phyloP scores from a whole-genome alignment of 176 grass and related monocot genomes.

The Cymbopogon citratus region DNA sequence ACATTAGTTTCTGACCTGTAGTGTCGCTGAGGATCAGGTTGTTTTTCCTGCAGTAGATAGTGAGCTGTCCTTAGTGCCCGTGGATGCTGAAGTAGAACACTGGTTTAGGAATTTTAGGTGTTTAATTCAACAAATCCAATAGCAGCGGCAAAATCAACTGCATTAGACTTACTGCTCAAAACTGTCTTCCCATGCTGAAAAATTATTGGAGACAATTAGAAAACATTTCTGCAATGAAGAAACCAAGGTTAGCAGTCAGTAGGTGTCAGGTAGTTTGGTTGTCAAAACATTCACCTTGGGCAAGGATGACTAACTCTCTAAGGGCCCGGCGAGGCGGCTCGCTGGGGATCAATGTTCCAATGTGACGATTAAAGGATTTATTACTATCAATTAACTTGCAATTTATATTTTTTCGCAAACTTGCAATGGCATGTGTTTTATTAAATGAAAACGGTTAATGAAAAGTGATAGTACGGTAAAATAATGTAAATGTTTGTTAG shows the following conservation, averaged over 20 bases:
- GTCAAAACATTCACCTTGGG: conserved; percentile 7
- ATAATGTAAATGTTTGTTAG: no score
- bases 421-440: no score
- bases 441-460: no score
- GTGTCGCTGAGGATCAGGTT: conserved; percentile 64
- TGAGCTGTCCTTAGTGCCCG: conserved; percentile 58
- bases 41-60: conserved; percentile 89
- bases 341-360: no score
- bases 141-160: conserved; percentile 60
- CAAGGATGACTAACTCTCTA: no score
- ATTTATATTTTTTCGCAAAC: no score
- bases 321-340: no score
- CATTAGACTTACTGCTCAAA: conserved; percentile 61
- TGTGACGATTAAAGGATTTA: no score
- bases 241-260: conserved; percentile 54
- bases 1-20: no score
- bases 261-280: not conserved
- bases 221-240: conserved; percentile 88
- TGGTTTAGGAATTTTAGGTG: conserved; percentile 29
- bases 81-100: conserved; percentile 78
- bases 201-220: conserved; percentile 85
- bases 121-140: conserved; percentile 91
- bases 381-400: no score
- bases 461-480: no score
- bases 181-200: conserved; percentile 82